Evolutionary conservation across 371 early-diverging fungal species (phyloP), one percentile per base, ranked within the genome.

Genomic region (Vairimorpha necatrix): DNA sequence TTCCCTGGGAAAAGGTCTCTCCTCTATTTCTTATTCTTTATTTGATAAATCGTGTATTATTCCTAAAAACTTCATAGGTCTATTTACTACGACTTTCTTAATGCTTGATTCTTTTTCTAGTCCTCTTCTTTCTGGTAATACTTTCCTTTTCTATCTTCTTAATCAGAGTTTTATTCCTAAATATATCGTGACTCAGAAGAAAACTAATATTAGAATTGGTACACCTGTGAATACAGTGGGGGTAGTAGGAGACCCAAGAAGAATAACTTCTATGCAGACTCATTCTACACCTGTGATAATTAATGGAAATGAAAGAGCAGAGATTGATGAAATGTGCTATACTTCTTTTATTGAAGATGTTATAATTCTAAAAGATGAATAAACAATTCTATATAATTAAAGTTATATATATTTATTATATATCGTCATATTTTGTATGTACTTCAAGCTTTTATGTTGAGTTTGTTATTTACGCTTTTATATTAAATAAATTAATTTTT

Each of bases 231-330:
- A 98, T 84, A 92, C 91, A 0, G 96, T 98, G 33, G 99, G 99
- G 34, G 94, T 97, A 84, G 95, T 95, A 0, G 99, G 99, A 46
- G 88, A 92, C 68, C 97, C 97, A 69, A 95, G 94, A 87, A 93
- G 93, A 0, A 93, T 98, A 72, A 92, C 95, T 1, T 96, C 96
- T 26, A 94, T 94, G 89, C 96, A 98, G 84, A 93, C 95, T 62
- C 95, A 97, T 82, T 88, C 91, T 24, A 93, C 95, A 32, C 99
- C 99, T 1, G 95, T 98, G 18, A 86, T 98, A 77, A 84, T 98
- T 75, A 93, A 91, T 20, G 90, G 92, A 80, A 90, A 90, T 60
- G 98, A 96, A 86, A 90, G 94, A 67, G 97, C 96, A 16, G 98
- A 98, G 86, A 85, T 96, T 39, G 94, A 71, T 46, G 79, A 78